Evolutionary conservation across 2,329 filamentous ascomycete species (phyloP).

Genomic region (Aspergillus costaricaensis): DNA sequence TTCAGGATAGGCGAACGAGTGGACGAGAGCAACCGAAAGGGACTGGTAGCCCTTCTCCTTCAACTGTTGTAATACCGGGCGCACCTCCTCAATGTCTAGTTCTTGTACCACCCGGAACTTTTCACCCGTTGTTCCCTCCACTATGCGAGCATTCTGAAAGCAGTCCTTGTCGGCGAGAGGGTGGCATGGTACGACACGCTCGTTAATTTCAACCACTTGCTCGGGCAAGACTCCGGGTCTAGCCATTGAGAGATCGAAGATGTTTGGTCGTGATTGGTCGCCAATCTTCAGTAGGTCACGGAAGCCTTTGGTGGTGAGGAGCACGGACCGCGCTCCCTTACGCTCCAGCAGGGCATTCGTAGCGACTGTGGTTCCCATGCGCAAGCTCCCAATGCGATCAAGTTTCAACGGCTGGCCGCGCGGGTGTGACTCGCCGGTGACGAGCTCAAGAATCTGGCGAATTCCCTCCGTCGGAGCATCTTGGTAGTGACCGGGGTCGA

Average conservation of each 20-base stretch:
- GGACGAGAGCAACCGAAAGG: conserved; percentile 84
- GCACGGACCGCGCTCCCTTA: conserved; percentile 83
- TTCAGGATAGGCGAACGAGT: conserved; percentile 84
- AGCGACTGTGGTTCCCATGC: conserved; percentile 92
- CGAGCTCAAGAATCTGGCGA: conserved; percentile 64
- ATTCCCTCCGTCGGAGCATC: conserved; percentile 73
- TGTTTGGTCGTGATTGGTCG: conserved; percentile 84
- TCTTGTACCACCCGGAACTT: conserved; percentile 68
- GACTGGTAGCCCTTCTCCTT: conserved; percentile 72
- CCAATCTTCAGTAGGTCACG: conserved; percentile 84
- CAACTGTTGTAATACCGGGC: conserved; percentile 64
- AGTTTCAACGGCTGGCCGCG: conserved; percentile 39
- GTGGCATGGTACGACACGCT: conserved; percentile 77
- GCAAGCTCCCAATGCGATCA: conserved; percentile 57
- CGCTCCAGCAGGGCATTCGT: conserved; percentile 88
- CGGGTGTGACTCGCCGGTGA: conserved; percentile 38
- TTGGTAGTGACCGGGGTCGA: conserved; percentile 43
- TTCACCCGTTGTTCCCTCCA: conserved; percentile 62
- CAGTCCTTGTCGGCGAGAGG: conserved; percentile 64
- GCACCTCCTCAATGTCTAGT: conserved; percentile 57
- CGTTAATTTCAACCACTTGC: conserved; percentile 80
- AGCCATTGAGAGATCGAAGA: conserved; percentile 84
- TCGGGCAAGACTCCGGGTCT: conserved; percentile 87
- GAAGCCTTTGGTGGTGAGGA: conserved; percentile 86
- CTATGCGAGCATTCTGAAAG: conserved; percentile 65